Percentiles rank a stretch among this genome's conserved stretches.
These are phyloP conservation scores for Claviceps arundinis DNA, from an alignment of 2,329 filamentous ascomycete genomes.

Conservation along the genomic window DNA sequence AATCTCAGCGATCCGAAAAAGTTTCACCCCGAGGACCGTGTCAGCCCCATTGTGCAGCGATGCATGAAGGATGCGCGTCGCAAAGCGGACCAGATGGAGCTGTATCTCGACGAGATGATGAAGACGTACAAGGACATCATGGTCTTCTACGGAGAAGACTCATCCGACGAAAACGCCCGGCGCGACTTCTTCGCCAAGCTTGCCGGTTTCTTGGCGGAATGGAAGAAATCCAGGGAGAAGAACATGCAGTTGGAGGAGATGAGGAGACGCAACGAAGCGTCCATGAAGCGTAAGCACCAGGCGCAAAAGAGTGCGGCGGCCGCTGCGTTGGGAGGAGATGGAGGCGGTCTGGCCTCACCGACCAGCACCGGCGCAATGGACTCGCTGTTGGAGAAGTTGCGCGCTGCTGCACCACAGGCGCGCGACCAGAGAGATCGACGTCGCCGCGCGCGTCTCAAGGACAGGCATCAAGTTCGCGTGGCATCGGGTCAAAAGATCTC, in stretches of 20 bases:
- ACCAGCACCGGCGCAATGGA: constrained; percentile 87
- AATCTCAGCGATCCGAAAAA: constrained; percentile 94
- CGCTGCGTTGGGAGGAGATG: constrained; percentile 25
- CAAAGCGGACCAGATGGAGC: constrained; percentile 89
- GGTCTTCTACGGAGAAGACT: constrained; percentile 91
- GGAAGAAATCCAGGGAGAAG: constrained; percentile 94
- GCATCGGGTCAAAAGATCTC: constrained; percentile 80
- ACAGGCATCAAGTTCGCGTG: constrained; percentile 77
- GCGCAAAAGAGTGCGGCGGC: constrained; percentile 39
- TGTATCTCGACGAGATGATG: constrained; percentile 88
- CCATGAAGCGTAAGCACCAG: constrained; percentile 82
- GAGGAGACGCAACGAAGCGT: constrained; percentile 73
- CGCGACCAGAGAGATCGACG: constrained; percentile 81
- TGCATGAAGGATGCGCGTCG: constrained; percentile 93
- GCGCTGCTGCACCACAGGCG: constrained; percentile 80
- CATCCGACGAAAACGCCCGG: constrained; percentile 78
- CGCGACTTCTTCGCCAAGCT: constrained; percentile 94
- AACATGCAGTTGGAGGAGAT: constrained; percentile 74
- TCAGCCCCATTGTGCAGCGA: constrained; percentile 79
- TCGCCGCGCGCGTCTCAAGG: constrained; percentile 76
- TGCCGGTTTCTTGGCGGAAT: constrained; percentile 78
- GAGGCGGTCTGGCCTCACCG: constrained; percentile 45
- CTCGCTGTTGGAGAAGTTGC: constrained; percentile 82
- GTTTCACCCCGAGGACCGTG: constrained; percentile 94
- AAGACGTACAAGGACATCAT: constrained; percentile 90